These are phyloP conservation scores for Xylariaceae sp. DNA, from an alignment of 2,329 filamentous ascomycete genomes.

Conservation along the genomic window DNA sequence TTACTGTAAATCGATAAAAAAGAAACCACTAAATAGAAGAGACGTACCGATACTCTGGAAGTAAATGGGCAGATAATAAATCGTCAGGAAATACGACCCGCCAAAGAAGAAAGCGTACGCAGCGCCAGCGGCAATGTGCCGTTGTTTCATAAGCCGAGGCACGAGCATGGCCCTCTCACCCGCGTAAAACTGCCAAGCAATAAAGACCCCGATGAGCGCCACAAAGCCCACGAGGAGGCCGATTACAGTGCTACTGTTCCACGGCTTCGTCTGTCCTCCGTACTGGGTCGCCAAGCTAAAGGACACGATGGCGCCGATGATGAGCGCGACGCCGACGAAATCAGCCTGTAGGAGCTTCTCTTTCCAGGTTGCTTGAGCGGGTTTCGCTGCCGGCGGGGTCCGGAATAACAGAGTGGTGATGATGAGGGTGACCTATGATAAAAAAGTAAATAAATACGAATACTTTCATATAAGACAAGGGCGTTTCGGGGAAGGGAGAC, in stretches of 20 bases:
- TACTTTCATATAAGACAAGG: background rate
- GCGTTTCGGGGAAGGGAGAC: too few species aligned
- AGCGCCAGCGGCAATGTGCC: background rate
- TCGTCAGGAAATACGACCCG: constrained; percentile 17
- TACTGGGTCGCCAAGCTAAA: constrained; percentile 39
- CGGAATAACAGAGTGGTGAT: background rate
- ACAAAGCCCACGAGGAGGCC: constrained; percentile 29
- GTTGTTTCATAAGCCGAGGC: constrained; percentile 3
- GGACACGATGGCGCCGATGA: constrained; percentile 32
- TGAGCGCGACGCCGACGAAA: constrained; percentile 28
- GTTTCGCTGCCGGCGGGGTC: background rate
- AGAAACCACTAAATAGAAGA: background rate
- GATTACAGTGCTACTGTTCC: constrained; percentile 20
- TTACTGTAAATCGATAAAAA: background rate
- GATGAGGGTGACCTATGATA: background rate
- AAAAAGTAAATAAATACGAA: background rate
- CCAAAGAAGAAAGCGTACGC: constrained; percentile 1
- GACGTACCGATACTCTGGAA: constrained; percentile 35
- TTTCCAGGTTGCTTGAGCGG: background rate
- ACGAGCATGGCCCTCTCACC: constrained; percentile 19
- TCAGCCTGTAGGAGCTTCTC: constrained; percentile 22
- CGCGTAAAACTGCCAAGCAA: constrained; percentile 11
- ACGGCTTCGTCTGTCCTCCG: constrained; percentile 19
- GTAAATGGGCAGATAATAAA: constrained; percentile 39
- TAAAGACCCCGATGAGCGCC: constrained; percentile 25